Evolutionary conservation across 495 filamentous ascomycete genomes (phyloP), one percentile per base, ranked within the genome.

Genomic region (Aspergillus mulundensis): DNA sequence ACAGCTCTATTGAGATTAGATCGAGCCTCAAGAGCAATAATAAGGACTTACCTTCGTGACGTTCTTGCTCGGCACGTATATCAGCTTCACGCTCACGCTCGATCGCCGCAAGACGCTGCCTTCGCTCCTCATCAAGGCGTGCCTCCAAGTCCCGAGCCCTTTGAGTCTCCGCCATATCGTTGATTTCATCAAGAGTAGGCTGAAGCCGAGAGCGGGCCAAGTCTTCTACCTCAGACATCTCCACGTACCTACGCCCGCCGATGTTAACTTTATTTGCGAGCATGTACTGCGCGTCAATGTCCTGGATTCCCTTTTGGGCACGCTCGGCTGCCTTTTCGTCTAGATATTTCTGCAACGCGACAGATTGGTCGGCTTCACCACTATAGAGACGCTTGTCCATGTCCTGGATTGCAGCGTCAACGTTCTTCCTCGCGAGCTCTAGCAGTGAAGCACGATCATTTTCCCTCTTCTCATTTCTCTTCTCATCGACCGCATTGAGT

Each of bases 181-280:
- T 84, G 36, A 98, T 95, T 60, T 96, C 90, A 63, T 97, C 88
- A n/a, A 98, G 68, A 0, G 94, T 82, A 16, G 94, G 94, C 68
- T 90, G 88, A n/a, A 98, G 79, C 62, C 87, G 85, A 30, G 80
- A 79, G 10, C 82, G 82, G 0, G 94, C 94, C 57, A 97, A 85
- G 11, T 81, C 83, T 53, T 97, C 87, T 39, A 98, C 80, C 47
- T 90, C 90, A 4, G 83, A 77, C 68, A 86, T 82, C 46, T 93
- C 84, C 73, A 97, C 82, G 55, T 85, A 87, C 63, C 82, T 88
- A 0, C 90, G 87, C 21, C 87, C 84, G 20, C 95, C 93, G 47
- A 98, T 85, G 59, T 91, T 80, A 39, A 96, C 77, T 63, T 84
- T 86, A 20, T 85, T 81, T 50, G 80, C 72, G 59, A 80, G 79